Evolutionary conservation across 179 eudicot species (phyloP).

Genomic region (Dionaea muscipula): DNA sequence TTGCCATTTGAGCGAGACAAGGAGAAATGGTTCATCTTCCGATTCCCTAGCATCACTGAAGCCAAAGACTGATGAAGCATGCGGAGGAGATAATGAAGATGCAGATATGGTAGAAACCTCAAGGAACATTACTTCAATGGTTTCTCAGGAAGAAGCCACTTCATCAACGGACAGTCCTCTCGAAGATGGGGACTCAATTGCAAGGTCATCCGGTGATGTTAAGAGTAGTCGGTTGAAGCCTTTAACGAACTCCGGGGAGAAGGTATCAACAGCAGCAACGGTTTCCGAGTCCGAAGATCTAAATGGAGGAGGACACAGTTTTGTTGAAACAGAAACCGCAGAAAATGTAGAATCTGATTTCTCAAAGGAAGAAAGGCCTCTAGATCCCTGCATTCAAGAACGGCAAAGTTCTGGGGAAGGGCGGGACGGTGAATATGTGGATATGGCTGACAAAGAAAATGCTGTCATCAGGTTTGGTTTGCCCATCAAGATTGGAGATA

Average conservation of each 20-base stretch:
- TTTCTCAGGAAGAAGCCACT: slow-evolving; percentile 18
- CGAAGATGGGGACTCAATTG: slow-evolving; percentile 12
- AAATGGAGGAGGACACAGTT: slow-evolving; percentile 4
- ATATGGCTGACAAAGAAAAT: slow-evolving; percentile 67
- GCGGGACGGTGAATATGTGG: slow-evolving; percentile 11
- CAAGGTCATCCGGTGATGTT: slow-evolving; percentile 6
- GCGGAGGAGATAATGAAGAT: slow-evolving; percentile 1
- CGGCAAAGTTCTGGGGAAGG: slow-evolving; percentile 15
- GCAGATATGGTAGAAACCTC: background rate
- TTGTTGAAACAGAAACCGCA: slow-evolving; percentile 9
- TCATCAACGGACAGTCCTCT: slow-evolving; percentile 13
- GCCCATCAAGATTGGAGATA: slow-evolving; percentile 5
- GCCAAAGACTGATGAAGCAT: slow-evolving; percentile 7
- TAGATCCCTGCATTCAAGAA: slow-evolving; percentile 10
- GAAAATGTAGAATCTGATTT: background rate
- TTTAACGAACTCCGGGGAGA: slow-evolving; percentile 8
- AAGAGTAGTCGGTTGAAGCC: slow-evolving; percentile 11
- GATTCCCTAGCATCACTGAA: slow-evolving; percentile 4
- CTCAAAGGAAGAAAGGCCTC: slow-evolving; percentile 5
- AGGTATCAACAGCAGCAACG: slow-evolving; percentile 7
- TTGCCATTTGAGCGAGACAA: slow-evolving; percentile 22
- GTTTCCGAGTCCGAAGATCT: slow-evolving; percentile 6
- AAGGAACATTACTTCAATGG: slow-evolving; percentile 1
- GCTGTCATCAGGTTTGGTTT: slow-evolving; percentile 42
- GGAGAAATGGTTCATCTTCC: slow-evolving; percentile 17